phyloP scores from a whole-genome alignment of 169 alveolate genomes.

The Cardiosporidium cionae region DNA sequence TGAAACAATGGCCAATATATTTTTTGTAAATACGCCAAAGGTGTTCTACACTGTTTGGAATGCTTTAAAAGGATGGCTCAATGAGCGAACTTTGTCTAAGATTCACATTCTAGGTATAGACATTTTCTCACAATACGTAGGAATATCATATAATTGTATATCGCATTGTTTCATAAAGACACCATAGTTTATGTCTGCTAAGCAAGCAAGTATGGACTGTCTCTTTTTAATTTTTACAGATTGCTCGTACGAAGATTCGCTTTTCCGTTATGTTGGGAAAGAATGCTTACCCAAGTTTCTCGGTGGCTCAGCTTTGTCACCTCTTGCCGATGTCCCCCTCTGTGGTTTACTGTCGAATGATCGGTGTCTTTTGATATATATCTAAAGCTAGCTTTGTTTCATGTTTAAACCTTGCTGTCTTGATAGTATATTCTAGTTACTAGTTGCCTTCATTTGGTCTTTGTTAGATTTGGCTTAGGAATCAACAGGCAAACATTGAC shows the following conservation, averaged over 20 bases:
- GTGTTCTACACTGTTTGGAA: conserved; percentile 23
- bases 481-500: neutral
- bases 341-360: neutral
- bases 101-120: conserved; percentile 19
- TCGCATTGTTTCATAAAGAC: too few relatives aligned
- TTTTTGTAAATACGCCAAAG: conserved; percentile 28
- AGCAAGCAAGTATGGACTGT: neutral
- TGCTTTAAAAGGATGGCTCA: conserved; percentile 24
- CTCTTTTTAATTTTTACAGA: neutral
- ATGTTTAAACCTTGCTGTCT: too few relatives aligned
- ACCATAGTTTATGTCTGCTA: too few relatives aligned
- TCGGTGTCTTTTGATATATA: neutral
- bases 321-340: neutral
- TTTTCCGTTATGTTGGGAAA: neutral
- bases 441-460: neutral
- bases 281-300: neutral
- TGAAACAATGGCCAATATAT: conserved; percentile 21
- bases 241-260: neutral
- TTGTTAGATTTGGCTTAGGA: neutral
- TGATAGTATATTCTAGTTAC: too few relatives aligned
- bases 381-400: too few relatives aligned
- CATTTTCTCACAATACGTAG: too few relatives aligned
- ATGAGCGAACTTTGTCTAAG: conserved; percentile 25
- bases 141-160: too few relatives aligned
- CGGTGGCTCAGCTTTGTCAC: neutral